Percentiles rank a stretch among this genome's conserved stretches.
Conservation (phyloP, 768 basidiomycete genomes). For the Tephrocybe sp. region DNA sequence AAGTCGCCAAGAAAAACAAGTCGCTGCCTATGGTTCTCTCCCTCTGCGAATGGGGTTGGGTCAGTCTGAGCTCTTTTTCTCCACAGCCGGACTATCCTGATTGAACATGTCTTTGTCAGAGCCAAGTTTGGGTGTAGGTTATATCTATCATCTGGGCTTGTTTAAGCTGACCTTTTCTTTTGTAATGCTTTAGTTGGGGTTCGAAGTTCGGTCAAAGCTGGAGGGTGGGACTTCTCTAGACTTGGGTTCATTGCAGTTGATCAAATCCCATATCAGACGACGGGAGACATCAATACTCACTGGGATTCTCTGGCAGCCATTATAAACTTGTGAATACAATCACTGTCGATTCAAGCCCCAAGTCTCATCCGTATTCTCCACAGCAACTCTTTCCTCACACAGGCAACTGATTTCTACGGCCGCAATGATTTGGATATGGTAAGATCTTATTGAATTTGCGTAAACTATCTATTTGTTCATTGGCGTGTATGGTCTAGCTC, state of each 20-base stretch:
- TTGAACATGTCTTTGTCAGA: constrained; percentile 26
- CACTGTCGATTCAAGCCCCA: background rate
- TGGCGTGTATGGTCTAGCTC: constrained; percentile 36
- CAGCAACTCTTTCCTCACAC: constrained; percentile 66
- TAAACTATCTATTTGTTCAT: background rate
- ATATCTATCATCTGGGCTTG: background rate
- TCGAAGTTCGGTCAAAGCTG: constrained; percentile 60
- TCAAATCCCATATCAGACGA: constrained; percentile 40
- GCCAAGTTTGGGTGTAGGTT: constrained; percentile 52
- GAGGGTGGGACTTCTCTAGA: constrained; percentile 55
- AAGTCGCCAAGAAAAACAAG: constrained; percentile 42
- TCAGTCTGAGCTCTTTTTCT: constrained; percentile 24
- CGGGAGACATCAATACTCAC: constrained; percentile 45
- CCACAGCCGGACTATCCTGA: background rate
- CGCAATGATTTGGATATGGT: constrained; percentile 73
- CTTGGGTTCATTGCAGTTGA: too few species aligned
- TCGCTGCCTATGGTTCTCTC: constrained; percentile 56
- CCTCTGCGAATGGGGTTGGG: constrained; percentile 67
- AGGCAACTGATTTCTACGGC: constrained; percentile 63
- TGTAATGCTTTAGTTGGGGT: constrained; percentile 52
- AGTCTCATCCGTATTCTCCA: background rate
- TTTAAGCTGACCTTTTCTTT: too few species aligned
- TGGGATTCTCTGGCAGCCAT: constrained; percentile 59
- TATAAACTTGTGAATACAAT: constrained; percentile 50
- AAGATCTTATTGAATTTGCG: background rate